phyloP scores from a whole-genome alignment of 805 yeast species.

The Zygosaccharomyces gambellarensis region DNA sequence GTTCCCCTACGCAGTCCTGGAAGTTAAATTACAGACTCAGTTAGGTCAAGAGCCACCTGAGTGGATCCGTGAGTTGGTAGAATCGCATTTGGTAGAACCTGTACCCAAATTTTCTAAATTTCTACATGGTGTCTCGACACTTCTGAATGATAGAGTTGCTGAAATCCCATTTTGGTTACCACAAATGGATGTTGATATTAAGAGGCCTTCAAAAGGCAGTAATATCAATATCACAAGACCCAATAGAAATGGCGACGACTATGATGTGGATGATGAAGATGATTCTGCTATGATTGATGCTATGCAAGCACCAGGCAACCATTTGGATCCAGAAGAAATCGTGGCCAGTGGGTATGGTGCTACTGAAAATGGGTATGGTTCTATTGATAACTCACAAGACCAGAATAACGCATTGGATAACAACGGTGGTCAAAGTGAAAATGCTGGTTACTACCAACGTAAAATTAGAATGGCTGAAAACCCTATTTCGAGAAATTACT shows the following conservation, averaged over 20 bases:
- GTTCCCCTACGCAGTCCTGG: conserved; percentile 96
- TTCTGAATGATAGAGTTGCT: conserved; percentile 76
- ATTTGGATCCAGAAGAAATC: conserved; percentile 66
- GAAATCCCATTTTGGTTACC: conserved; percentile 96
- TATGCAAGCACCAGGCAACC: conserved; percentile 46
- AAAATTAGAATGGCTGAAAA: conserved; percentile 21
- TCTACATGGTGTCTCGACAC: conserved; percentile 93
- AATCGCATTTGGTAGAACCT: conserved; percentile 93
- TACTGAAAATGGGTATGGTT: conserved; percentile 37
- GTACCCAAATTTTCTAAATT: conserved; percentile 97
- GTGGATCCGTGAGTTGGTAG: conserved; percentile 91
- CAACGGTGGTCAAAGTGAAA: conserved; percentile 22
- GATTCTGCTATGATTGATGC: conserved; percentile 31
- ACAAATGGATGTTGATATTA: conserved; percentile 92
- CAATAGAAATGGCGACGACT: conserved; percentile 25
- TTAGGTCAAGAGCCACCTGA: conserved; percentile 98
- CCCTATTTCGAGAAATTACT: conserved; percentile 20
- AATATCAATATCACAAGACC: conserved; percentile 44
- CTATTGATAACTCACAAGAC: conserved; percentile 19
- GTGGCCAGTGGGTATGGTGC: conserved; percentile 32
- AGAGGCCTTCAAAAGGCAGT: conserved; percentile 61
- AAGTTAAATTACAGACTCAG: conserved; percentile 96
- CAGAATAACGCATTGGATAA: background rate
- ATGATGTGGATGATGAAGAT: conserved; percentile 36
- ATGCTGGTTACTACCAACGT: conserved; percentile 32